Evolutionary conservation across 2,329 filamentous ascomycete species (phyloP).

Genomic region (Diaporthe sp.): DNA sequence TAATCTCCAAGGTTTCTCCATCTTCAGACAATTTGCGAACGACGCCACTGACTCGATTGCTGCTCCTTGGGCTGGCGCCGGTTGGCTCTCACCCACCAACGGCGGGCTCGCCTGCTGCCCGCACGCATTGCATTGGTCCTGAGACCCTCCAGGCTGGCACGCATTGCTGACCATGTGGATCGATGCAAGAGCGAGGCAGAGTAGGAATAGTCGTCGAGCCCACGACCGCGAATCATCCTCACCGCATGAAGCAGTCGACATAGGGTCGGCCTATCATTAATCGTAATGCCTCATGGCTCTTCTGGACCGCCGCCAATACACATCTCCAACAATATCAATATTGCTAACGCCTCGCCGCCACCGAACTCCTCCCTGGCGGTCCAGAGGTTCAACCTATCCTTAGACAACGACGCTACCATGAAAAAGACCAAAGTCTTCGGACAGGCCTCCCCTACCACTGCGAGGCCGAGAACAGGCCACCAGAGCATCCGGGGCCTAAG

Average conservation of each 20-base stretch:
- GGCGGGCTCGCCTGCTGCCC: conserved; percentile 26
- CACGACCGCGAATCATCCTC: conserved; percentile 34
- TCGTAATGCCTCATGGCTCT: conserved; percentile 42
- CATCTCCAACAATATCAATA: conserved; percentile 29
- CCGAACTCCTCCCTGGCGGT: conserved; percentile 10
- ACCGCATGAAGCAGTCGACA: conserved; percentile 38
- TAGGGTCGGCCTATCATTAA: conserved; percentile 31
- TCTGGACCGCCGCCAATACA: conserved; percentile 38
- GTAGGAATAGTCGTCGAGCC: conserved; percentile 31
- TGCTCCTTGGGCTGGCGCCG: conserved; percentile 38
- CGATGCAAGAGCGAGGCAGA: conserved; percentile 34
- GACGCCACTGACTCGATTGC: conserved; percentile 35
- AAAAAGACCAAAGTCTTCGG: conserved; percentile 35
- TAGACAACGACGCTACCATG: conserved; percentile 24
- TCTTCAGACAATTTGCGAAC: conserved; percentile 19
- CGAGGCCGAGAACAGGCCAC: conserved; percentile 53
- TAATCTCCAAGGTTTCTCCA: conserved; percentile 28
- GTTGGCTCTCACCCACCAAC: conserved; percentile 30
- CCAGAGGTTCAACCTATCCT: conserved; percentile 25
- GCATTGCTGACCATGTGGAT: conserved; percentile 46
- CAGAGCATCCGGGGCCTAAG: conserved; percentile 63
- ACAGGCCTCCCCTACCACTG: conserved; percentile 45
- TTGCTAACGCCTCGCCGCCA: conserved; percentile 25
- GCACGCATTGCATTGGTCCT: conserved; percentile 29
- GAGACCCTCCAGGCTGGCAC: conserved; percentile 30